Base-by-base conservation (phyloP, 345 rosid species). In the Pugionium cornutum region DNA sequence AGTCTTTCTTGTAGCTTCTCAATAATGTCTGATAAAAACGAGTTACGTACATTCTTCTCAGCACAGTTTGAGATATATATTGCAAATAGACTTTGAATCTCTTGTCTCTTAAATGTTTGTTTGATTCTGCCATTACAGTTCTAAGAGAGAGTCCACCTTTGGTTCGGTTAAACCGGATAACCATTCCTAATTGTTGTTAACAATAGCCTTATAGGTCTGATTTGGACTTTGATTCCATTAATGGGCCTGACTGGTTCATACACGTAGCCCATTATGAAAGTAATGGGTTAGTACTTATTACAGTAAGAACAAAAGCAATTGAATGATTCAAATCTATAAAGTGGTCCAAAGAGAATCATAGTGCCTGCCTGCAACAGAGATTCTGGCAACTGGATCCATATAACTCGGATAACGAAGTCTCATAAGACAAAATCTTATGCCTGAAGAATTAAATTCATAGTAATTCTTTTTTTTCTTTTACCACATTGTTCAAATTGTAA, bases 361-460 rank as follows among this genome's bases (percentile, higher is more conserved):
- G 30, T 65, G 76, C 70, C 64, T 65, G 66, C 56, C 76, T 64
- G 76, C 76, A 49, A 64, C 75, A 70, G 52, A 63, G 75, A 71
- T 71, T 63, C 58, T 71, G 64, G 64, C 69, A 62, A 63, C 58
- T 64, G 75, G 70, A 71, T 71, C 52, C 75, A 64, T 56, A 64
- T 64, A 63, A 71, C 58, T 71, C 66, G 8, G 76, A 72, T 50
- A 72, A 72, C 76, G 76, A 72, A 72, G 71, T 65, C 71, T 72
- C 76, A 58, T 72, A 50, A 43, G 54, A 58, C 71, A 72, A 72
- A 72, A 72, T 72, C 71, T 50, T 34, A 58, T 34, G 51, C 70
- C 66, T 47, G 9, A 43, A 49, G 26, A 53, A 7, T 55, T 46
- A 41, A 69, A 60, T 60, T 35, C 59, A 44, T 47, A 26, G 32